Evolutionary conservation across 495 filamentous ascomycete species (phyloP).

Genomic region (Trichoderma virens): DNA sequence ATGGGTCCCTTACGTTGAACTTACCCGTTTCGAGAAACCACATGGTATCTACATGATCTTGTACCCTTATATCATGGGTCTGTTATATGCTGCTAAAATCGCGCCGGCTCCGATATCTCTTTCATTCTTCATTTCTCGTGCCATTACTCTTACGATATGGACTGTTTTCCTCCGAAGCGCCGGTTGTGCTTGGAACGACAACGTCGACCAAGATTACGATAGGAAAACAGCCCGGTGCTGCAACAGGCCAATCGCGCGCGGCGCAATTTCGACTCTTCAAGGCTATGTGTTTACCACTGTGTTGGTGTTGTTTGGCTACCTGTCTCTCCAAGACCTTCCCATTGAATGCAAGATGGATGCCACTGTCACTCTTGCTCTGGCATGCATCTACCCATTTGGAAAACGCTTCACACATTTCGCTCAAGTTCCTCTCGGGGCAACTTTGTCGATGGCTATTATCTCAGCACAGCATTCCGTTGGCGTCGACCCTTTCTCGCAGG

Average conservation of each 20-base stretch:
- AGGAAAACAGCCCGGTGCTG: slow-evolving; percentile 28
- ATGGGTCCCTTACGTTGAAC: slow-evolving; percentile 33
- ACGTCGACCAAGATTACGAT: slow-evolving; percentile 34
- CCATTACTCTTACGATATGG: slow-evolving; percentile 8
- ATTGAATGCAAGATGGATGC: slow-evolving; percentile 10
- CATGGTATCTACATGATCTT: slow-evolving; percentile 29
- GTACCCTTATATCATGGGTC: slow-evolving; percentile 26
- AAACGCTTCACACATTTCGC: slow-evolving; percentile 20
- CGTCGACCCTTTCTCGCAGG: slow-evolving; percentile 9
- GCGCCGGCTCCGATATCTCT: background rate
- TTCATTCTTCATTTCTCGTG: background rate
- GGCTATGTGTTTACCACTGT: slow-evolving; percentile 26
- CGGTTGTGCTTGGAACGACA: slow-evolving; percentile 36
- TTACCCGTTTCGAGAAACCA: slow-evolving; percentile 35
- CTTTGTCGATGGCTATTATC: slow-evolving; percentile 15
- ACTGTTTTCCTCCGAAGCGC: slow-evolving; percentile 14
- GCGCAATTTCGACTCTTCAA: slow-evolving; percentile 29
- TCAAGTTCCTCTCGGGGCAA: slow-evolving; percentile 16
- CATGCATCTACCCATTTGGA: slow-evolving; percentile 17
- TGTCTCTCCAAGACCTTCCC: slow-evolving; percentile 12
- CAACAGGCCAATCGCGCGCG: slow-evolving; percentile 34
- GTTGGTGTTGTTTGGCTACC: slow-evolving; percentile 14
- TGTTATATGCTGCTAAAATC: slow-evolving; percentile 21
- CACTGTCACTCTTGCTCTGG: slow-evolving; percentile 2
- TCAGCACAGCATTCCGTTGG: slow-evolving; percentile 7